Percentiles rank a stretch among this genome's conserved stretches.
phyloP scores from a whole-genome alignment of 2,329 filamentous ascomycete genomes.

The Acrodontium crateriforme region DNA sequence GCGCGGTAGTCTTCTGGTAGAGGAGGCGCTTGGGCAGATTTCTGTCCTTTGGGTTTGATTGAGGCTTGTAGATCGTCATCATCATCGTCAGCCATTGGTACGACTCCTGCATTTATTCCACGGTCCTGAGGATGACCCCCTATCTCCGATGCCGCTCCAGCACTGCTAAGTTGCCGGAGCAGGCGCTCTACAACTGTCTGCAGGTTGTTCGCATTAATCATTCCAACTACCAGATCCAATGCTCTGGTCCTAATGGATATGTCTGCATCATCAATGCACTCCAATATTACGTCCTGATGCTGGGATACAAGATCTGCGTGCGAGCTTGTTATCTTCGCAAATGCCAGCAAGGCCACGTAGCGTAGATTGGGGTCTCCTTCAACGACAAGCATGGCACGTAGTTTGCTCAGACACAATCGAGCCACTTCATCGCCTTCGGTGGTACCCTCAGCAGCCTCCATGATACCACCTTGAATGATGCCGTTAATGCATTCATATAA shows the following conservation, averaged over 20 bases:
- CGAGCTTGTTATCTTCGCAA: slow-evolving; percentile 84
- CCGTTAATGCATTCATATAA: slow-evolving; percentile 98
- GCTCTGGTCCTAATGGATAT: slow-evolving; percentile 92
- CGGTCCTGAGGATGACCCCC: slow-evolving; percentile 35
- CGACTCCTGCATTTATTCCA: slow-evolving; percentile 27
- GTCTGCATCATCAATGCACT: slow-evolving; percentile 89
- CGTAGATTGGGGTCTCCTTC: slow-evolving; percentile 93
- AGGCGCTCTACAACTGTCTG: slow-evolving; percentile 72
- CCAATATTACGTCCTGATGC: slow-evolving; percentile 91
- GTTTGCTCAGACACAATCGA: slow-evolving; percentile 77
- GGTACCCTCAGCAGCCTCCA: slow-evolving; percentile 67
- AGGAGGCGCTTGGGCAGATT: slow-evolving; percentile 38
- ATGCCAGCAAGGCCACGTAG: slow-evolving; percentile 89
- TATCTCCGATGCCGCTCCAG: slow-evolving; percentile 40
- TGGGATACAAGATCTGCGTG: slow-evolving; percentile 79
- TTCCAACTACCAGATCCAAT: slow-evolving; percentile 78
- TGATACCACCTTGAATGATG: slow-evolving; percentile 89
- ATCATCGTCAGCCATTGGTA: slow-evolving; percentile 41
- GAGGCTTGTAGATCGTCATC: slow-evolving; percentile 43
- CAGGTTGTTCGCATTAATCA: slow-evolving; percentile 82
- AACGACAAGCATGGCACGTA: slow-evolving; percentile 85
- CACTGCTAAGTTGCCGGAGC: slow-evolving; percentile 66
- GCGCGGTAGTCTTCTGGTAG: slow-evolving; percentile 76
- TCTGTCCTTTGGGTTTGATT: slow-evolving; percentile 38
- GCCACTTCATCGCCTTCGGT: slow-evolving; percentile 84